Evolutionary conservation across 1,139 yeast species (phyloP), one percentile per base, ranked within the genome.

Genomic region (Yamadazyma atmosphaerica): DNA sequence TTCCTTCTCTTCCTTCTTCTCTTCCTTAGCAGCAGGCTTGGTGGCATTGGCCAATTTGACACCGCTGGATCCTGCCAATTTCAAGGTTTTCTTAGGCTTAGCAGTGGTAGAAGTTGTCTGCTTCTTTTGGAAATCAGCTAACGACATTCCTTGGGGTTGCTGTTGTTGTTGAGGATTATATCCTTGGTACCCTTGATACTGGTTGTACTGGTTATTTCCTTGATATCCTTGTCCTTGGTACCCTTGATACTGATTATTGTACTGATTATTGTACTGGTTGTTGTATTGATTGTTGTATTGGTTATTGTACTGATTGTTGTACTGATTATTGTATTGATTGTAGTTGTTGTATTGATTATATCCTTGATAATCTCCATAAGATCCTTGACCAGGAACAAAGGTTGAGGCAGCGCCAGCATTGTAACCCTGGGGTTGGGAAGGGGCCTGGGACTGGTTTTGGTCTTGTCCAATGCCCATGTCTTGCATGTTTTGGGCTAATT

Each of bases 61-160:
- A 45, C 82, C 81, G 11, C 86, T 76, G 29, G 83, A 75, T 26
- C 83, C 66, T 10, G 81, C 82, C 58, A 84, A 70, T 58, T 83
- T 83, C 59, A 85, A 73, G 32, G 82, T 79, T 53, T 62, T 68
- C 57, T 72, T 72, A 43, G 87, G 86, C 56, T 83, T 82, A 13
- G 52, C 47, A 11, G 52, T 41, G 23, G 49, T 43, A 21, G 37
- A n/a, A 54, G 65, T 68, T 54, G 70, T 62, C 57, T 83, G 79
- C 61, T 83, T 83, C 59, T 83, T 84, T 63, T 87, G 86, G 67
- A 82, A 88, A 56, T 89, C 96, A 41, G 89, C 95, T 54, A 89
- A 74, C 28, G 95, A 81, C 89, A 87, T 82, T 37, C 92, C 94
- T 48, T 64, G 72, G 25, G 57, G 55, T 42, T 51, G 60, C 33